Conservation (phyloP, 1,139 yeast genomes). For the Trichomonascaceae sp. region DNA sequence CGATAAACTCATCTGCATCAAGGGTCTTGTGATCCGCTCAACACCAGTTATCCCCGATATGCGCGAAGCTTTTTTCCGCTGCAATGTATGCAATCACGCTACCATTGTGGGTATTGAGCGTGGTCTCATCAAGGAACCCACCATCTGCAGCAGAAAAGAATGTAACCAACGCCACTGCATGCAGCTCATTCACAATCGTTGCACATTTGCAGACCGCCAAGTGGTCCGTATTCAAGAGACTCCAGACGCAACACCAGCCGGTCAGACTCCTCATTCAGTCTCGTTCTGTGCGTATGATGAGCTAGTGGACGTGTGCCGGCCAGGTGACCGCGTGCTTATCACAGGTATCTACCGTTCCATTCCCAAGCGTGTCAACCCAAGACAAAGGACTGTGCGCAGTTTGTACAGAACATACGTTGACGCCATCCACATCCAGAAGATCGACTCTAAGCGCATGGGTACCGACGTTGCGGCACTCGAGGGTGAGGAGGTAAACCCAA, state of each 20-base stretch:
- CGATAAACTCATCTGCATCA: constrained; percentile 80
- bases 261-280: constrained; percentile 96
- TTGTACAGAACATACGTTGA: constrained; percentile 88
- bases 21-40: constrained; percentile 81
- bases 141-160: constrained; percentile 76
- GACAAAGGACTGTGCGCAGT: constrained; percentile 72
- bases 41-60: constrained; percentile 94
- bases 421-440: constrained; percentile 82
- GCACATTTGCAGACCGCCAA: constrained; percentile 89
- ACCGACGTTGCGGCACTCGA: constrained; percentile 58
- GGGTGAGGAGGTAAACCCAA: neutral
- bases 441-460: constrained; percentile 71
- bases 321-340: constrained; percentile 93
- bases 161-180: constrained; percentile 83
- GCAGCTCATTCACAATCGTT: constrained; percentile 83
- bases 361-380: constrained; percentile 79
- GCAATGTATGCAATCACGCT: constrained; percentile 91
- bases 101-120: constrained; percentile 86
- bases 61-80: constrained; percentile 93
- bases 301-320: constrained; percentile 83
- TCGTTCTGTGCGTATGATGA: constrained; percentile 93
- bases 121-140: constrained; percentile 89
- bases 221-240: constrained; percentile 91
- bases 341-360: constrained; percentile 91
- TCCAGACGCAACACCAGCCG: constrained; percentile 97